These are phyloP conservation scores for Trichocladium antarcticum DNA, from an alignment of 495 filamentous ascomycete species.

Conservation along the genomic window DNA sequence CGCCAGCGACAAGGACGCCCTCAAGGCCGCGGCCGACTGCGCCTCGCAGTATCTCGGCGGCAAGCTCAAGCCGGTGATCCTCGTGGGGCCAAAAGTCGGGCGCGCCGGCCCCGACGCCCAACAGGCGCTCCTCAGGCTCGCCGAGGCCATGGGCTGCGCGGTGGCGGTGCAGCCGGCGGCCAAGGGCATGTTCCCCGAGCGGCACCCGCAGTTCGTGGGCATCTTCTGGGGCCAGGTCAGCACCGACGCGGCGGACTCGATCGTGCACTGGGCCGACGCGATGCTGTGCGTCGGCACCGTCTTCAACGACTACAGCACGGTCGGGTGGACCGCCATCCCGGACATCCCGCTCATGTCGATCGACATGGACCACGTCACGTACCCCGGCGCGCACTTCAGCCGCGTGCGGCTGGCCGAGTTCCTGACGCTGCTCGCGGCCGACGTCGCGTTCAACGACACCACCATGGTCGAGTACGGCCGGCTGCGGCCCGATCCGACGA, in stretches of 20 bases:
- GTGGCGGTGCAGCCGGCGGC: conserved; percentile 21
- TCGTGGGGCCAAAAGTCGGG: conserved; percentile 16
- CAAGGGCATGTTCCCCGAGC: conserved; percentile 21
- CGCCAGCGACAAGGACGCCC: conserved; percentile 12
- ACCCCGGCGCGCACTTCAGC: conserved; percentile 18
- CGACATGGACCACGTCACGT: conserved; percentile 19
- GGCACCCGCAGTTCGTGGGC: conserved; percentile 17
- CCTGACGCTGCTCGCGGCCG: conserved; percentile 6
- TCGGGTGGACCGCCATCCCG: conserved; percentile 20
- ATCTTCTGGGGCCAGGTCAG: conserved; percentile 22
- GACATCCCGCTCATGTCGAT: conserved; percentile 13
- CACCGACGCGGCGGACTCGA: conserved; percentile 16
- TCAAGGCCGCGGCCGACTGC: conserved; percentile 12
- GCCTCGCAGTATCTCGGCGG: conserved; percentile 16
- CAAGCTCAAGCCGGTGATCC: conserved; percentile 19
- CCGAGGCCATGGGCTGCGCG: conserved; percentile 18
- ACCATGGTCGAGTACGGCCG: conserved; percentile 20
- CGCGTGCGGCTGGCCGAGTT: conserved; percentile 16
- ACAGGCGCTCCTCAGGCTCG: conserved; percentile 11
- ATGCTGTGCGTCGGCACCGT: conserved; percentile 16
- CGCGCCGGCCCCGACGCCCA: conserved; percentile 12
- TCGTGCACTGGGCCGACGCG: conserved; percentile 20
- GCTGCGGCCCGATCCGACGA: conserved; percentile 11
- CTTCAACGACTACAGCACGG: conserved; percentile 21
- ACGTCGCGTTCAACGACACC: conserved; percentile 8